phyloP scores from a whole-genome alignment of 495 filamentous ascomycete genomes.

The Tuber magnatum region DNA sequence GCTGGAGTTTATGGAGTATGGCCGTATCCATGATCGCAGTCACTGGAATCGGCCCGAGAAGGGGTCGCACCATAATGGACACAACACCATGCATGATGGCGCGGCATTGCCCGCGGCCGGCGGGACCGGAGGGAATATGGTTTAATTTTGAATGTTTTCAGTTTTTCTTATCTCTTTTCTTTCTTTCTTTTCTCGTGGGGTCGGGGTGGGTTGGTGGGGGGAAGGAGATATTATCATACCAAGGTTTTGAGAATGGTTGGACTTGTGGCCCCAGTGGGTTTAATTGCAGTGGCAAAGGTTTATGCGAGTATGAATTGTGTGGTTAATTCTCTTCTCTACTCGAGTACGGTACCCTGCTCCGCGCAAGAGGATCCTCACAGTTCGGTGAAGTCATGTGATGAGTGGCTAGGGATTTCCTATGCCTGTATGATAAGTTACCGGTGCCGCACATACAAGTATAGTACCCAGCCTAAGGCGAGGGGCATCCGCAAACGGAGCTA shows the following conservation, averaged over 20 bases:
- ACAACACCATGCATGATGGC: not conserved
- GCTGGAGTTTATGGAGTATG: constrained; percentile 30
- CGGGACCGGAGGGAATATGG: not conserved
- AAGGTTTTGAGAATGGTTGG: not conserved
- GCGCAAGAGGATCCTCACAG: not conserved
- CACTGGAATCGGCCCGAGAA: constrained; percentile 25
- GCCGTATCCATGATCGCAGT: constrained; percentile 24
- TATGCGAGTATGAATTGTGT: not conserved
- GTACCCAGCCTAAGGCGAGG: no score
- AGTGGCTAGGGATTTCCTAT: not conserved
- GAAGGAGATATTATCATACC: not conserved
- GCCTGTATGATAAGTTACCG: no score
- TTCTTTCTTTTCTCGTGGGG: not conserved
- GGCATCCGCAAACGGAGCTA: no score
- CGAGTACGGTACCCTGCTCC: no score
- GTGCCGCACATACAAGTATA: no score
- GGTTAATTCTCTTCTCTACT: no score
- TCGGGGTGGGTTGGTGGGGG: not conserved
- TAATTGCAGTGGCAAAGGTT: not conserved
- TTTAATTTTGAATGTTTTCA: not conserved
- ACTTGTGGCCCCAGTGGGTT: not conserved
- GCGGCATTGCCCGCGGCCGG: constrained; percentile 6
- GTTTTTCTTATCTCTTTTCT: not conserved
- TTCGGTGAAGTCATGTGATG: not conserved
- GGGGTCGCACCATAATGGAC: not conserved